Base-by-base conservation (phyloP, 202 grass and related monocot genomes). In the Brachypodium distachyon region DNA sequence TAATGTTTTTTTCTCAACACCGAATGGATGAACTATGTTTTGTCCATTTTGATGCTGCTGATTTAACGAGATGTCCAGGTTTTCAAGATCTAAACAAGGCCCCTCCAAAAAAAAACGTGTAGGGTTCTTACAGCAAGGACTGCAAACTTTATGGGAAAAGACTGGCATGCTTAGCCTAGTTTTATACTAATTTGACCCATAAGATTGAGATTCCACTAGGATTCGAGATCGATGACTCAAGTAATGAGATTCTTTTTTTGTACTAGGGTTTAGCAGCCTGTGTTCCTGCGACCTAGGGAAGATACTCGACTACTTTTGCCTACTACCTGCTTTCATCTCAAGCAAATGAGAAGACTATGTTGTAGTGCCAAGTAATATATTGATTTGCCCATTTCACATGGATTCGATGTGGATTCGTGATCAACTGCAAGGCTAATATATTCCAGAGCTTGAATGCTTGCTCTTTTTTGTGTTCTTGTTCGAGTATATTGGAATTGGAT, bases 101-200 rank as follows among this genome's bases (percentile, higher is more conserved):
- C 5, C n/a, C n/a, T n/a, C n/a, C 19, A 22, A 28, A 27, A 42
- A 8, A 5, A 36, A 17, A 28, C 29, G 14, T 22, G 25, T 1
- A 13, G 57, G 65, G 17, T 29, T 48, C 26, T 2, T 69, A 40
- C 65, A 32, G 26, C 25, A 9, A 48, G 65, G 48, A 3, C 42
- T 3, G 66, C 26, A 18, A 32, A 19, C 21, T 31, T 42, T 81
- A 72, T 8, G 6, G 10, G 13, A 25, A 49, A 68, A 67, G 32
- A 4, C 34, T 83, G 57, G 29, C 67, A 74, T 32, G 0, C 4
- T 27, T 46, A 74, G 33, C 42, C 22, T 79, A 60, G 51, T 79
- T 40, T 40, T 16, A 53, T 70, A 88, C 61, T 62, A 37, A 23
- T 88, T 84, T 7, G 44, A 31, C 76, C 86, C 75, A 84, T 88